Evolutionary conservation across 2,329 filamentous ascomycete species (phyloP).

Genomic region (Lasiodiplodia sp.): DNA sequence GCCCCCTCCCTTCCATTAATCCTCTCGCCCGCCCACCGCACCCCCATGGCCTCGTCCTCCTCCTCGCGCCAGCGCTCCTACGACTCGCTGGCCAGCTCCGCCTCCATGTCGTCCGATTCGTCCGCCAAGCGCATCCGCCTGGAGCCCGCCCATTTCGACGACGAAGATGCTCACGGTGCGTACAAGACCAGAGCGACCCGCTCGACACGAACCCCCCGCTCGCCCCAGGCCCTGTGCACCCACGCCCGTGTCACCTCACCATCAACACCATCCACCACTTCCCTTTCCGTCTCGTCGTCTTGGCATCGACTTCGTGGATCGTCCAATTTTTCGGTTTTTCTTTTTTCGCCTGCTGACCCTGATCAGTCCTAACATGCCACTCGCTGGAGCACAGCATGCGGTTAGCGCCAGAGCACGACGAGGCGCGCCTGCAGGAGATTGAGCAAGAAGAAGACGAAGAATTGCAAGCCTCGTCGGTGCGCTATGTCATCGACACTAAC

Average conservation of each 20-base stretch:
- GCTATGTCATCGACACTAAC: slow-evolving; percentile 13
- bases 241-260: neutral
- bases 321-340: neutral
- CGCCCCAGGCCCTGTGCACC: slow-evolving; percentile 10
- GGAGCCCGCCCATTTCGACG: slow-evolving; percentile 30
- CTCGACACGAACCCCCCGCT: slow-evolving; percentile 7
- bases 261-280: slow-evolving; percentile 9
- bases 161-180: slow-evolving; percentile 29
- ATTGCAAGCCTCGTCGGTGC: slow-evolving; percentile 25
- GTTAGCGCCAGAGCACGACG: slow-evolving; percentile 24
- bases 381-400: slow-evolving; percentile 31
- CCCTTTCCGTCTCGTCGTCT: neutral
- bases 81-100: slow-evolving; percentile 30
- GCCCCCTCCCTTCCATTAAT: neutral
- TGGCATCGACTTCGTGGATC: neutral
- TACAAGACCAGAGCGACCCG: neutral
- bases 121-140: slow-evolving; percentile 31
- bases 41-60: slow-evolving; percentile 25
- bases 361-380: slow-evolving; percentile 29
- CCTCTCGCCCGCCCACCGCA: neutral
- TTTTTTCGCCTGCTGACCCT: slow-evolving; percentile 13
- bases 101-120: slow-evolving; percentile 25
- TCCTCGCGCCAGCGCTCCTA: slow-evolving; percentile 29
- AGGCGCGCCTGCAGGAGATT: slow-evolving; percentile 25
- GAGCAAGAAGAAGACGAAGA: slow-evolving; percentile 30